Evolutionary conservation across 31 red algal species (phyloP), one percentile per base, ranked within the genome.

Genomic region (Odonthalia washingtoniensis): DNA sequence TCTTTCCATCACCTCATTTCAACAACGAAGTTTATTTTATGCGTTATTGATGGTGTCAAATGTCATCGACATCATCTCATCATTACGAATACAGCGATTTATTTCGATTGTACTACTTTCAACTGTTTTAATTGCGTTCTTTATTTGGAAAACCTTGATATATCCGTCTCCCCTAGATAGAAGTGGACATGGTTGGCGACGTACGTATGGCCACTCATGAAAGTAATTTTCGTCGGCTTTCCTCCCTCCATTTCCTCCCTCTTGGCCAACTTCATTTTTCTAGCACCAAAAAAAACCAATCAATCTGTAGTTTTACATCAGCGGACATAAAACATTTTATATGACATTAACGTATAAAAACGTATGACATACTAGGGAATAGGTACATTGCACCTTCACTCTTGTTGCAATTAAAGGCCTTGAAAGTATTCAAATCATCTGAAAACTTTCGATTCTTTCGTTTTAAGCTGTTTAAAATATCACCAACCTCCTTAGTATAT

Each of bases 311-410:
- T n/a, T n/a, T n/a, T n/a, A n/a, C n/a, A n/a, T n/a, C n/a, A n/a
- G n/a, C n/a, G n/a, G n/a, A n/a, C n/a, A n/a, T n/a, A n/a, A n/a
- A n/a, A n/a, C n/a, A n/a, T n/a, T n/a, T n/a, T n/a, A n/a, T n/a
- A n/a, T n/a, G n/a, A n/a, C n/a, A n/a, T n/a, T n/a, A n/a, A n/a
- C n/a, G n/a, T n/a, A n/a, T n/a, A n/a, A n/a, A n/a, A n/a, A n/a
- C n/a, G n/a, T n/a, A n/a, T n/a, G n/a, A n/a, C n/a, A n/a, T n/a
- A n/a, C n/a, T 0, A 41, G 97, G 97, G 84, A 99, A 99, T 24
- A 90, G 84, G 62, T 99, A 99, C 97, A 99, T 96, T 31, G 94
- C 92, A 18, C 94, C 94, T 83, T 96, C 80, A 34, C 80, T 75
- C 5, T 61, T 35, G 65, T 94, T 91, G 84, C 97, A 99, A 12